Conservation (phyloP, 495 filamentous ascomycete genomes). For the Cladorrhinum samala region DNA sequence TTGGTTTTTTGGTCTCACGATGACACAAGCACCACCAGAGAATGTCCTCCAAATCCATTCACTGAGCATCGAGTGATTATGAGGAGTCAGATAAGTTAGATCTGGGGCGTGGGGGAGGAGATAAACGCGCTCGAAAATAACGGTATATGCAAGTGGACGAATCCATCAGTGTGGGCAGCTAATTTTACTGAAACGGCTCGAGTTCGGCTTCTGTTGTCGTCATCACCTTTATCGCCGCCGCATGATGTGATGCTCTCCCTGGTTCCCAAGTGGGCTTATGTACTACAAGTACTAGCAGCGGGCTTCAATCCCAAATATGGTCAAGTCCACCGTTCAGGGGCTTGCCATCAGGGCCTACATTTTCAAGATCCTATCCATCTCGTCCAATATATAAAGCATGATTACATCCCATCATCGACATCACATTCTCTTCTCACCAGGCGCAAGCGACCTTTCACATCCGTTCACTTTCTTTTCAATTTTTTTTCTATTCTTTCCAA, state of each 20-base stretch:
- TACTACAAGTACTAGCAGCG: not conserved
- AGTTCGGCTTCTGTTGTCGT: not conserved
- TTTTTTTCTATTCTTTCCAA: slow-evolving; percentile 14
- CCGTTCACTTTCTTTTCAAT: slow-evolving; percentile 15
- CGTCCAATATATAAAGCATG: slow-evolving; percentile 8
- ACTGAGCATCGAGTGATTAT: too few species aligned
- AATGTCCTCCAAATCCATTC: too few species aligned
- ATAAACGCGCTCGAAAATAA: too few species aligned
- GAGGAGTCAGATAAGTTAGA: too few species aligned
- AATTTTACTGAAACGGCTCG: slow-evolving; percentile 20
- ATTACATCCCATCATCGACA: not conserved
- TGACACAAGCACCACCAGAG: too few species aligned
- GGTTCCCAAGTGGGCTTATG: slow-evolving; percentile 1
- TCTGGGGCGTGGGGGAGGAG: too few species aligned
- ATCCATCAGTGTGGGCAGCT: slow-evolving; percentile 7
- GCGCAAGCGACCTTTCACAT: slow-evolving; percentile 17
- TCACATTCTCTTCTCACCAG: slow-evolving; percentile 11
- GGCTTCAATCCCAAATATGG: not conserved
- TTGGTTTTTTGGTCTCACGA: too few species aligned
- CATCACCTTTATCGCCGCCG: slow-evolving; percentile 1
- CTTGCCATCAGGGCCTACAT: not conserved
- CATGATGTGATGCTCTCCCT: not conserved
- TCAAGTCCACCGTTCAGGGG: not conserved
- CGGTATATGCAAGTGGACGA: too few species aligned
- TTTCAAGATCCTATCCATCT: not conserved